These are phyloP conservation scores for Nicotiana knightiana DNA, from an alignment of 257 asterid species.

Conservation along the genomic window DNA sequence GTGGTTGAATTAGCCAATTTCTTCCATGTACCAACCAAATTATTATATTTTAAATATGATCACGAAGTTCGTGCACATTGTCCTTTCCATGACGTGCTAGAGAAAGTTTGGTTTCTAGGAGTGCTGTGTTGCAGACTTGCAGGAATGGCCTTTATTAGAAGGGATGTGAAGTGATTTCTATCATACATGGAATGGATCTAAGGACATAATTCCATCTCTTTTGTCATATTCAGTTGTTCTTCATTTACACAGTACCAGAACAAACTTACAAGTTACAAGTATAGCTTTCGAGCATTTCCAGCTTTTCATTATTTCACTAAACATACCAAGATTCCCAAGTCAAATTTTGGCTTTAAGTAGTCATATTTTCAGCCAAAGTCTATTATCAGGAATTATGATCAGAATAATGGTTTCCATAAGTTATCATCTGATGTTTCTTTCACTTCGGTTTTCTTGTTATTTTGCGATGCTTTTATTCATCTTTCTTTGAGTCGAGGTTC, in stretches of 20 bases:
- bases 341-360: not conserved
- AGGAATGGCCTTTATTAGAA: not conserved
- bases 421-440: too few species aligned
- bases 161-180: too few species aligned
- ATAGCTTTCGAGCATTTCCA: not conserved
- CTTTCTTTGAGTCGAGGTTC: too few species aligned
- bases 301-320: not conserved
- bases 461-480: too few species aligned
- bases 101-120: not conserved
- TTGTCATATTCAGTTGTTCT: too few species aligned
- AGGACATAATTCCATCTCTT: too few species aligned
- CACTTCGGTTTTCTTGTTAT: too few species aligned
- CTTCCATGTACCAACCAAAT: not conserved
- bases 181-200: too few species aligned
- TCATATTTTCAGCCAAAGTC: not conserved
- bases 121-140: not conserved
- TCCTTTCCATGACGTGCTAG: not conserved
- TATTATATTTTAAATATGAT: not conserved
- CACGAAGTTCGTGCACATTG: not conserved
- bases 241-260: too few species aligned
- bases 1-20: not conserved
- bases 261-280: too few species aligned
- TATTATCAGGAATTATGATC: too few species aligned
- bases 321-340: not conserved
- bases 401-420: not conserved